Percentiles rank a stretch among this genome's conserved stretches.
Conservation (phyloP, 495 filamentous ascomycete genomes). For the Emericellopsis terricola region DNA sequence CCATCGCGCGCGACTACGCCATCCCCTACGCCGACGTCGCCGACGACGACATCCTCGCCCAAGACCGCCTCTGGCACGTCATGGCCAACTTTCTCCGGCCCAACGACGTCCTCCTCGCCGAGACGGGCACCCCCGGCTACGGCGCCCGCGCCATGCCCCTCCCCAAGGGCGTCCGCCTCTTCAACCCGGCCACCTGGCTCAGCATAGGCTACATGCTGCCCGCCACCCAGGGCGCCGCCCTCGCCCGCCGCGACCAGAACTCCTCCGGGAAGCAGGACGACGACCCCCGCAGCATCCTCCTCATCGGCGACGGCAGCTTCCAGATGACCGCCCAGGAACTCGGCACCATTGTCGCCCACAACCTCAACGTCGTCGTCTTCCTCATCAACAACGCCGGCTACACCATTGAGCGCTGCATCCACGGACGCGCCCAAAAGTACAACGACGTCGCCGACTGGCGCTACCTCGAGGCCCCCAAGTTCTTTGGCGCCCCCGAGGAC, state of each 20-base stretch:
- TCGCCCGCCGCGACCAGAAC: constrained; percentile 1
- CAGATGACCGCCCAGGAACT: constrained; percentile 63
- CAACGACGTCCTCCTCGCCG: constrained; percentile 29
- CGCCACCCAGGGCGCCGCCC: not conserved
- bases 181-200: constrained; percentile 20
- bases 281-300: constrained; percentile 40
- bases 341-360: constrained; percentile 52
- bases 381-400: constrained; percentile 46
- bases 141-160: constrained; percentile 14
- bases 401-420: constrained; percentile 47
- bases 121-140: constrained; percentile 22
- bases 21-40: too few relatives aligned
- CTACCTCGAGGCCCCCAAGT: constrained; percentile 36
- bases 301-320: constrained; percentile 62
- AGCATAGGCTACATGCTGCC: constrained; percentile 18
- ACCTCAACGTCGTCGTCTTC: constrained; percentile 53
- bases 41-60: constrained; percentile 6
- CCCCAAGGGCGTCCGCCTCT: constrained; percentile 9
- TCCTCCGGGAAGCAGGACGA: too few relatives aligned
- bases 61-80: constrained; percentile 21
- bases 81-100: constrained; percentile 20
- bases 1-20: constrained; percentile 7
- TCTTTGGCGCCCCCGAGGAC: constrained; percentile 35
- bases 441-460: constrained; percentile 59
- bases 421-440: constrained; percentile 45